phyloP scores from a whole-genome alignment of 306 rosid genomes.

The Albizia julibrissin region DNA sequence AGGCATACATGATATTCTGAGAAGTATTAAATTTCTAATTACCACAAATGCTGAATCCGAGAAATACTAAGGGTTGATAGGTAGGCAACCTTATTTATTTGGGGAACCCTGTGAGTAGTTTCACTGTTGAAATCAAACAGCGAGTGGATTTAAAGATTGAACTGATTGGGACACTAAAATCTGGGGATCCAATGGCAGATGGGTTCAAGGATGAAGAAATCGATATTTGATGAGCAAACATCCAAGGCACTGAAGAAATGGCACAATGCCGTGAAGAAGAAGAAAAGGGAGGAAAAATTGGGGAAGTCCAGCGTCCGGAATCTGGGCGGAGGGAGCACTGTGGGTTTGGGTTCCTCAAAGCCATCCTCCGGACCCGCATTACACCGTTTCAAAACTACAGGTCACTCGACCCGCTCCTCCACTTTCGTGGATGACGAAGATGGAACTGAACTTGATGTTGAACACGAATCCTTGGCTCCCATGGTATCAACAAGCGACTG shows the following conservation, averaged over 20 bases:
- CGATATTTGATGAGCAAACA: slow-evolving; percentile 90
- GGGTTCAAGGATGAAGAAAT: slow-evolving; percentile 79
- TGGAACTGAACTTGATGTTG: slow-evolving; percentile 48
- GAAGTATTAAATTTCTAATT: neutral
- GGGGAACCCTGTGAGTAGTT: neutral
- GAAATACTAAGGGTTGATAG: neutral
- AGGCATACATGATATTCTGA: neutral
- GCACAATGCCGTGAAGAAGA: slow-evolving; percentile 76
- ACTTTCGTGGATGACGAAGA: slow-evolving; percentile 38
- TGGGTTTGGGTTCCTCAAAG: slow-evolving; percentile 40
- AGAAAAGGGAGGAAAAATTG: slow-evolving; percentile 33
- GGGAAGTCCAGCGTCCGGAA: slow-evolving; percentile 45
- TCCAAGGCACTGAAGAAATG: slow-evolving; percentile 77
- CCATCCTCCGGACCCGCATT: slow-evolving; percentile 49
- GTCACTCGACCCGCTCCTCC: slow-evolving; percentile 56
- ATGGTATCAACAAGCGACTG: slow-evolving; percentile 26
- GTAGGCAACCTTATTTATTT: neutral
- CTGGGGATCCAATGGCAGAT: slow-evolving; percentile 47
- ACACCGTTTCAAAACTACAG: slow-evolving; percentile 77
- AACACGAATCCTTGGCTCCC: slow-evolving; percentile 44
- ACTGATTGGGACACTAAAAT: neutral
- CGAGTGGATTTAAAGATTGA: neutral
- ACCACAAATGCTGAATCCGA: neutral
- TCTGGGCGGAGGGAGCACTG: slow-evolving; percentile 54
- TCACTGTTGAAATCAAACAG: neutral